Evolutionary conservation across 805 yeast species (phyloP).

Genomic region (Vanderwaltozyma verrucispora): DNA sequence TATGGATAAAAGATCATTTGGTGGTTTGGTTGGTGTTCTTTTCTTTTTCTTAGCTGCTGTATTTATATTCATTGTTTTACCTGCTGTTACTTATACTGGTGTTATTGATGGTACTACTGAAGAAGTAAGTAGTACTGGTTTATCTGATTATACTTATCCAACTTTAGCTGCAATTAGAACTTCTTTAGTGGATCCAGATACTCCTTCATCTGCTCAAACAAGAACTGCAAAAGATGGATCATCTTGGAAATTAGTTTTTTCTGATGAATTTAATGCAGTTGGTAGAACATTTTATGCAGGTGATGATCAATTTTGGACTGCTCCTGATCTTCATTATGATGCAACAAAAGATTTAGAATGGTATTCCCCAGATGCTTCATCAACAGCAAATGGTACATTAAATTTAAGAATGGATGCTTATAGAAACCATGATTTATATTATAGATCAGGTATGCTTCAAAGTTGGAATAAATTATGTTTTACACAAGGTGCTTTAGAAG

Average conservation of each 20-base stretch:
- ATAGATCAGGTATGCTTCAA: constrained; percentile 87
- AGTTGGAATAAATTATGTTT: constrained; percentile 88
- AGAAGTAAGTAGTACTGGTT: no score
- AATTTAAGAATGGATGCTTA: constrained; percentile 69
- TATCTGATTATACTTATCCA: constrained; percentile 43
- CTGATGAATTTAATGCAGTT: constrained; percentile 83
- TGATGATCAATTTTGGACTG: constrained; percentile 88
- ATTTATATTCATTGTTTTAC: constrained; percentile 63
- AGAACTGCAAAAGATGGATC: constrained; percentile 51
- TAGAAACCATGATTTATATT: constrained; percentile 64
- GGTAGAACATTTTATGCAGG: constrained; percentile 87
- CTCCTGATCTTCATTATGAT: constrained; percentile 71
- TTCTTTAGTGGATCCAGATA: constrained; percentile 49
- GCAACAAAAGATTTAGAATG: constrained; percentile 89
- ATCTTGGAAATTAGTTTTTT: constrained; percentile 69
- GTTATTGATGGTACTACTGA: constrained; percentile 30
- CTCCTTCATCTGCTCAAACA: constrained; percentile 41
- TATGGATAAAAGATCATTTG: constrained; percentile 51
- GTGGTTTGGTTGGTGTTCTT: constrained; percentile 54
- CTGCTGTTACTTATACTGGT: constrained; percentile 79
- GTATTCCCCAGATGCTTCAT: constrained; percentile 87
- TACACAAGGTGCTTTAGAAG: constrained; percentile 72
- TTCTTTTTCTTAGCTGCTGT: constrained; percentile 49
- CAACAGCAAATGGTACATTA: constrained; percentile 66
- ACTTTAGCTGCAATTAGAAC: constrained; percentile 42